A percentile compares a stretch with the other conserved stretches of the same genome.
Evolutionary conservation across 768 basidiomycete species (phyloP).

Genomic region (Brasilioporus rufonigricans): DNA sequence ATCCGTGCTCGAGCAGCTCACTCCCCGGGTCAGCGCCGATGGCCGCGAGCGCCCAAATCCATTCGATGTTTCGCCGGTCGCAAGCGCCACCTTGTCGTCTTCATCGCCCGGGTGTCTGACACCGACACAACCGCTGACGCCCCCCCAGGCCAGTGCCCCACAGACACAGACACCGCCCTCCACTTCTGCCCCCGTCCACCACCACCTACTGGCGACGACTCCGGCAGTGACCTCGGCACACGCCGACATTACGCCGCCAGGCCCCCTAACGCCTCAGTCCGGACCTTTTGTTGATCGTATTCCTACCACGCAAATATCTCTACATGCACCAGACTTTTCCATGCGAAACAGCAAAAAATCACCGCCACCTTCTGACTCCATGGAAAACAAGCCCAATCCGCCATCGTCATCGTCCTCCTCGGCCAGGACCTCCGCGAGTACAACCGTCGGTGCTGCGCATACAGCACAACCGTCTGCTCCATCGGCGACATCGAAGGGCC

Average conservation of each 20-base stretch:
- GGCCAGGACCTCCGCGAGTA: slow-evolving; percentile 32
- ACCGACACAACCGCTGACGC: neutral
- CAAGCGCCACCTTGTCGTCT: slow-evolving; percentile 22
- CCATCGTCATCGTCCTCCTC: slow-evolving; percentile 43
- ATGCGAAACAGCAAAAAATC: slow-evolving; percentile 61
- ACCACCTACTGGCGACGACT: slow-evolving; percentile 30
- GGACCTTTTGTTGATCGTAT: slow-evolving; percentile 48
- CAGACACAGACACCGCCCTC: slow-evolving; percentile 15
- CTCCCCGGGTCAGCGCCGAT: slow-evolving; percentile 49
- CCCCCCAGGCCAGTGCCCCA: slow-evolving; percentile 1
- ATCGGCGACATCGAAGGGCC: slow-evolving; percentile 53
- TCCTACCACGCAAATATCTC: slow-evolving; percentile 64
- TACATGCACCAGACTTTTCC: slow-evolving; percentile 84
- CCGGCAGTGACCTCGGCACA: slow-evolving; percentile 23
- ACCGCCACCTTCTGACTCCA: slow-evolving; percentile 28
- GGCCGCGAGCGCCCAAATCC: slow-evolving; percentile 54
- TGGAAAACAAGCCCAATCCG: slow-evolving; percentile 37
- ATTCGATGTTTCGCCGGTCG: slow-evolving; percentile 50
- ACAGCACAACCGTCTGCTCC: slow-evolving; percentile 28
- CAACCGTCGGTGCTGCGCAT: slow-evolving; percentile 13
- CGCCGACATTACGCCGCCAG: slow-evolving; percentile 41
- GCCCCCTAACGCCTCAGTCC: slow-evolving; percentile 45
- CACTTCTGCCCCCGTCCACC: slow-evolving; percentile 21
- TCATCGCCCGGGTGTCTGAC: slow-evolving; percentile 14
- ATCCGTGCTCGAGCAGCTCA: slow-evolving; percentile 51